Conservation (phyloP, 305 asterid genomes). For the Solanum chacoense region DNA sequence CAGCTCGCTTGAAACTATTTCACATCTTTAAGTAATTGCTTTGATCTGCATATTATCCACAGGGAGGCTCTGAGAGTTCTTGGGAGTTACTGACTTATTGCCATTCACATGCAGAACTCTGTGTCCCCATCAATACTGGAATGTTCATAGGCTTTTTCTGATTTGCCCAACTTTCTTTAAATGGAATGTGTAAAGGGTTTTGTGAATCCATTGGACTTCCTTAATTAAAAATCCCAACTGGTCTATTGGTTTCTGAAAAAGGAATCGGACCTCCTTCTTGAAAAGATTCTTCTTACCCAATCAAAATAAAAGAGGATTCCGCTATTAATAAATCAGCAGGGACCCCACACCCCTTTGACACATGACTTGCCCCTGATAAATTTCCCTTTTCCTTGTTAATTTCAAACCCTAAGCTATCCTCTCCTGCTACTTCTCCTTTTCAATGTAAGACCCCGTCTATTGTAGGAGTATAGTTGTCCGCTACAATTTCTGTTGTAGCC, state of each 20-base stretch:
- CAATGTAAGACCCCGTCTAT: not conserved
- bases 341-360: not conserved
- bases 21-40: not conserved
- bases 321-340: not conserved
- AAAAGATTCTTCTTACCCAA: not conserved
- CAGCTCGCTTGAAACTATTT: not conserved
- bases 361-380: not conserved
- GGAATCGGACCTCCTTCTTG: not conserved
- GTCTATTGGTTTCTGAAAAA: not conserved
- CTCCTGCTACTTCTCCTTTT: not conserved
- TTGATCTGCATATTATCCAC: not conserved
- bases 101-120: not conserved
- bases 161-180: not conserved
- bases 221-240: not conserved
- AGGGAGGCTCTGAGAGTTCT: not conserved
- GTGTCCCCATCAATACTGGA: not conserved
- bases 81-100: not conserved
- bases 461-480: not conserved
- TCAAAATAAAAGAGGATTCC: not conserved
- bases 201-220: not conserved
- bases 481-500: not conserved
- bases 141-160: not conserved
- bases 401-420: not conserved
- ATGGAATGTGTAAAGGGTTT: not conserved
- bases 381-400: not conserved